Base-by-base conservation (phyloP, 176 grass and related monocot species). In the Echinochloa phyllopogon region DNA sequence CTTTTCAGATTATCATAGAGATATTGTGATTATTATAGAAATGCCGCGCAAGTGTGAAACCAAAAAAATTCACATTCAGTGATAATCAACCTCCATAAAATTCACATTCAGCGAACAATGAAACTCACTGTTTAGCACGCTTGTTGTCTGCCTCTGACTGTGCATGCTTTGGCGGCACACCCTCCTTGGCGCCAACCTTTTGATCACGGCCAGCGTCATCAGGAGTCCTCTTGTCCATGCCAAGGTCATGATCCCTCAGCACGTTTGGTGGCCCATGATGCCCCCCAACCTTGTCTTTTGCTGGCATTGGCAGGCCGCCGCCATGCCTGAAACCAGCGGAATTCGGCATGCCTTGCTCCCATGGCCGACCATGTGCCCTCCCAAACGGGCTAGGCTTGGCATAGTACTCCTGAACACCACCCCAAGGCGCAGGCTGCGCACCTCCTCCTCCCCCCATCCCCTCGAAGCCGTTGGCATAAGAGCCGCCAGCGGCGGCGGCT, bases 91-190 rank as follows among this genome's bases (percentile, higher is more conserved):
- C 29, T 33, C 29, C 57, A 60, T 25, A 73, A 10, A 48, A 73
- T 50, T 49, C 45, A 73, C 14, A 50, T 33, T 48, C 0, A 50
- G 27, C n/a, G 29, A 87, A 75, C 12, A 87, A 68, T 53, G 52
- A 51, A 84, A 85, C 91, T 90, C 90, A 98, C 96, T 98, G 93
- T 89, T 98, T 98, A 55, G 89, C 93, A 0, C 93, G 91, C 68
- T 93, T 98, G 24, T 87, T 87, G 69, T 98, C 93, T 0, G 84
- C 85, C 57, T 95, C 96, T 43, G 76, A 85, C 69, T 92, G 91
- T 38, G 60, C n/a, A 15, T 92, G 78, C 80, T 98, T 95, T 16
- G 47, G 73, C 15, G 43, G 84, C 68, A 73, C 63, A 12, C 84
- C 84, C 21, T 98, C 95, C 79, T 92, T 97, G 78, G 8, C 47